phyloP scores from a whole-genome alignment of 2,329 filamentous ascomycete species.

The Talaromyces sp. region DNA sequence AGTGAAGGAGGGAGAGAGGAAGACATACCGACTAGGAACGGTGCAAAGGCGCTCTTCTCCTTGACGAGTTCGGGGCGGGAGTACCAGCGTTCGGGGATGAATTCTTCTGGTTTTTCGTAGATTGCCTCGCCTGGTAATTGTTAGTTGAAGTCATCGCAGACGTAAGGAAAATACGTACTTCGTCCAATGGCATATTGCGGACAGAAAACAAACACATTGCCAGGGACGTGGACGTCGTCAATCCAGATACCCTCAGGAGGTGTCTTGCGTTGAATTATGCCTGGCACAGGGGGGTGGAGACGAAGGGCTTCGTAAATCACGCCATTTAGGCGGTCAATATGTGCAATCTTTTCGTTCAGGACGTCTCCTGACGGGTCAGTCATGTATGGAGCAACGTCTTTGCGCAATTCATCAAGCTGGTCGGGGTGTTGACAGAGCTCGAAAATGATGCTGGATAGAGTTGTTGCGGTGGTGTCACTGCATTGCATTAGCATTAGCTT shows the following conservation, averaged over 20 bases:
- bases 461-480: slow-evolving; percentile 45
- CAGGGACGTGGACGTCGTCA: slow-evolving; percentile 34
- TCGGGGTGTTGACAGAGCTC: slow-evolving; percentile 33
- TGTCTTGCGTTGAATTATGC: slow-evolving; percentile 40
- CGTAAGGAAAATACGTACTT: slow-evolving; percentile 24
- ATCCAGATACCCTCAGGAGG: slow-evolving; percentile 40
- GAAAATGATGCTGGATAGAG: slow-evolving; percentile 45
- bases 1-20: neutral
- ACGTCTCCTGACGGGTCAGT: slow-evolving; percentile 20
- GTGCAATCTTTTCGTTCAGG: slow-evolving; percentile 19
- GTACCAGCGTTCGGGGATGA: slow-evolving; percentile 41
- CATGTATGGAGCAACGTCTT: slow-evolving; percentile 32
- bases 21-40: slow-evolving; percentile 33
- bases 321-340: slow-evolving; percentile 37
- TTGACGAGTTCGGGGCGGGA: slow-evolving; percentile 34
- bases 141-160: neutral
- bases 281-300: slow-evolving; percentile 44
- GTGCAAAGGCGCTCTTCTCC: slow-evolving; percentile 35
- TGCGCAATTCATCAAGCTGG: slow-evolving; percentile 31
- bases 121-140: slow-evolving; percentile 25
- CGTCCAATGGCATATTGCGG: slow-evolving; percentile 28
- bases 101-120: slow-evolving; percentile 30
- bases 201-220: slow-evolving; percentile 25
- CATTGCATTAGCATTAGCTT: slow-evolving; percentile 19
- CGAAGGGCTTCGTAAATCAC: slow-evolving; percentile 47